Base-by-base conservation (phyloP, 345 rosid genomes). In the Pseudoturritis turrita region DNA sequence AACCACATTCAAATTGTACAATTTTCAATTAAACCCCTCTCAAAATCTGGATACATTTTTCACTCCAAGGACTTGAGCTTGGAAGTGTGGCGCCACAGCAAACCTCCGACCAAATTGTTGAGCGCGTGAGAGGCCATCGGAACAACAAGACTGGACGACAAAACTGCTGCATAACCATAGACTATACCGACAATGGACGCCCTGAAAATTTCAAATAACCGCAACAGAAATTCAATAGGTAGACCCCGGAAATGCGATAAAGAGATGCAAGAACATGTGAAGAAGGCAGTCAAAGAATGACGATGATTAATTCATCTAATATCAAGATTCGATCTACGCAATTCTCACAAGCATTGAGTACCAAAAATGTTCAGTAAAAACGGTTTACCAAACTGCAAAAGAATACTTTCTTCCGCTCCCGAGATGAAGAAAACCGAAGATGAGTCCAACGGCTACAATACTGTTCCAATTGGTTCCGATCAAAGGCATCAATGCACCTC, bases 351-450 rank as follows among this genome's bases (percentile, higher is more conserved):
- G 26, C 25, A 45, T 31, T 46, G 35, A 33, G 67, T 59, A 50
- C 22, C 49, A 63, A 44, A n/a, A 45, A 43, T 54, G 49, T 25
- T 22, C 15, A 17, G 6, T 35, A 33, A 19, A 51, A 28, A 60
- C 46, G 21, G 59, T 61, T 44, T 90, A 93, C 98, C 96, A 94
- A 62, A 86, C 35, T 26, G 93, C 95, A 46, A 89, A 94, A 43
- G 98, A 94, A 71, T 81, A 91, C 76, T 91, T 94, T 54, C 95
- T 86, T 43, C 97, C 91, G 19, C 81, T 83, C 10, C 98, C 96
- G 31, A 91, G 73, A 81, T 94, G 98, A 18, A 91, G 80, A 69
- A 81, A 78, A 51, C 98, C 97, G 26, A 91, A 95, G 61, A 95
- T 19, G 41, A 79, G 31, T 44, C 93, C 89, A 46, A 85, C 87